phyloP scores from a whole-genome alignment of 139 green algal species.

The Tetradesmus lagerheimii region DNA sequence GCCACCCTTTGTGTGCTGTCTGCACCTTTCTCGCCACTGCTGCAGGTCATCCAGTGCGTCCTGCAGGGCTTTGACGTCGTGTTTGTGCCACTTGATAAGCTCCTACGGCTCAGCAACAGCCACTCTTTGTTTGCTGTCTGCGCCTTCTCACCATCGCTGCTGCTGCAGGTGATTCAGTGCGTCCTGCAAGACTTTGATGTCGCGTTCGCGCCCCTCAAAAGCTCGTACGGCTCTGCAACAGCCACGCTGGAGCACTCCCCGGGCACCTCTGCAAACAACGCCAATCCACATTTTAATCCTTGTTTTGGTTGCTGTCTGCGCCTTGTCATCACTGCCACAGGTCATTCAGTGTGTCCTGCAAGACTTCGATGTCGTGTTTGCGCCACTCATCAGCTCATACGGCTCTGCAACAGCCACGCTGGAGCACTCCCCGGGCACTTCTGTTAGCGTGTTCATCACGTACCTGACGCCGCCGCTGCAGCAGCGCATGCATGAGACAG shows the following conservation, averaged over 20 bases:
- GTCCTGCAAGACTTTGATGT: conserved; percentile 76
- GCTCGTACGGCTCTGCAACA: conserved; percentile 69
- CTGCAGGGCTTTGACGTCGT: conserved; percentile 73
- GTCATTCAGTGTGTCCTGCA: conserved; percentile 60
- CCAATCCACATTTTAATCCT: too few species aligned
- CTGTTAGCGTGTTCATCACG: conserved; percentile 63
- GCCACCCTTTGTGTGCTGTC: conserved; percentile 58
- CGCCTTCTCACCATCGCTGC: background rate
- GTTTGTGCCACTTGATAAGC: conserved; percentile 65
- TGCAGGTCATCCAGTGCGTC: conserved; percentile 62
- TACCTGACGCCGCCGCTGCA: conserved; percentile 59
- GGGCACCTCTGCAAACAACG: conserved; percentile 59
- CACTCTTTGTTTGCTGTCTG: background rate
- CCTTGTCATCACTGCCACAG: background rate
- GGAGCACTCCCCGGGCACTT: conserved; percentile 62
- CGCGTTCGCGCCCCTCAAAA: conserved; percentile 70
- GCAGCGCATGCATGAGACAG: conserved; percentile 70
- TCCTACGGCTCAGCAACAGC: conserved; percentile 61
- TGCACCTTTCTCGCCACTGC: background rate
- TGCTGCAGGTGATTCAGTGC: conserved; percentile 48
- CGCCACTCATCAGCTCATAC: conserved; percentile 71
- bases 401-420: conserved; percentile 73
- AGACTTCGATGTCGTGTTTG: conserved; percentile 78
- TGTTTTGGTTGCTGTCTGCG: background rate
- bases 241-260: conserved; percentile 70